Percentiles rank a stretch among this genome's conserved stretches.
These are phyloP conservation scores for Solanum infundibuliforme DNA, from an alignment of 257 asterid genomes.

Conservation along the genomic window DNA sequence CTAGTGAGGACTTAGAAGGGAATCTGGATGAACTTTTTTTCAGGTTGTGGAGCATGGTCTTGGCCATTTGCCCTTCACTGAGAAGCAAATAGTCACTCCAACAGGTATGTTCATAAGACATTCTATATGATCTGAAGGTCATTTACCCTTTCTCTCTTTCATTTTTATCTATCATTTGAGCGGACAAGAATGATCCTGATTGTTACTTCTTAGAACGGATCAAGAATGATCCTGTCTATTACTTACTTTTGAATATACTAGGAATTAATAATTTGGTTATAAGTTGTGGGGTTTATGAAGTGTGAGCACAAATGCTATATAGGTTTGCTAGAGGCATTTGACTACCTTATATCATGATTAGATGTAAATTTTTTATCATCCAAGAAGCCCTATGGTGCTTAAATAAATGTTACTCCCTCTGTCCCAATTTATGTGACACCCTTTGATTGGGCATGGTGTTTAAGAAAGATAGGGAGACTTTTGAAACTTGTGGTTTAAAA, in stretches of 20 bases:
- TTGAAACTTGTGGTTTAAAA: not conserved
- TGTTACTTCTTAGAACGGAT: not conserved
- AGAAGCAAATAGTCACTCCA: slow-evolving; percentile 93
- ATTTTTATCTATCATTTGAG: not conserved
- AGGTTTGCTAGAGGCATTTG: not conserved
- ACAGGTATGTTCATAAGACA: slow-evolving; percentile 45
- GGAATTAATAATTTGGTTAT: not conserved
- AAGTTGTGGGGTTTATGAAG: not conserved
- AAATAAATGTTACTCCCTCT: not conserved
- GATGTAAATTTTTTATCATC: not conserved
- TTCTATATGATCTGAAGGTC: not conserved
- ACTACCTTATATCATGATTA: not conserved
- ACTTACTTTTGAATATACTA: not conserved
- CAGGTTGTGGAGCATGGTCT: slow-evolving; percentile 99
- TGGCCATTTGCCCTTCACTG: slow-evolving; percentile 93
- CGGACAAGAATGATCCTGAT: not conserved
- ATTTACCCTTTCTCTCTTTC: not conserved
- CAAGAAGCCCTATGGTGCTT: not conserved
- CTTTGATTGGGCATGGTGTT: not conserved
- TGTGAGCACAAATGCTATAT: not conserved
- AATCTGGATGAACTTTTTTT: not conserved
- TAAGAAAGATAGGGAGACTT: not conserved
- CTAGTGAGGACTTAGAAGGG: not conserved
- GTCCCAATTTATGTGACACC: not conserved
- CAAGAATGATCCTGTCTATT: not conserved